Percentiles rank a stretch among this genome's conserved stretches.
Conservation (phyloP, 176 grass and related monocot genomes). For the Eragrostis nindensis region DNA sequence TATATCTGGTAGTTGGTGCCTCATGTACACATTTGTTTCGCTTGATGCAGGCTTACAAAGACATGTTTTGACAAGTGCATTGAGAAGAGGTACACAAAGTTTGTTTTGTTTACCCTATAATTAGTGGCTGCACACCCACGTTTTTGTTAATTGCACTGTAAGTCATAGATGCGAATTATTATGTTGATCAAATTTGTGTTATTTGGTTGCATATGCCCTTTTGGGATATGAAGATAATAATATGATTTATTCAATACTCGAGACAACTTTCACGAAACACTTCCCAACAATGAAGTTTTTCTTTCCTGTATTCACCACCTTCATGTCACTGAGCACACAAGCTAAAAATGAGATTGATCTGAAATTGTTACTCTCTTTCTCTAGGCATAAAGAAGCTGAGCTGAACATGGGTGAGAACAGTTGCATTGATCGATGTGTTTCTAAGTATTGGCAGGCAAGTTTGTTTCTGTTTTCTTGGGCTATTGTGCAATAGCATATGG, state of each 20-base stretch:
- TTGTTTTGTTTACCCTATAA: not conserved
- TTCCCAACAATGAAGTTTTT: not conserved
- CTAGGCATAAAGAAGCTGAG: conserved; percentile 78
- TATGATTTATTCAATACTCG: not conserved
- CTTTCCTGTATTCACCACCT: not conserved
- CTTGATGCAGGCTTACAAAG: conserved; percentile 55
- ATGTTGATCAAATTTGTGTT: too few species aligned
- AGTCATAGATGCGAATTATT: too few species aligned
- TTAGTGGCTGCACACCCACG: not conserved
- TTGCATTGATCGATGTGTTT: conserved; percentile 78
- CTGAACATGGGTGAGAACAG: conserved; percentile 86
- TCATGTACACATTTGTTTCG: conserved; percentile 9
- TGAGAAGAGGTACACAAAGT: conserved; percentile 60
- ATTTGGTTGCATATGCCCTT: not conserved
- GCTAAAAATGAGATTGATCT: not conserved
- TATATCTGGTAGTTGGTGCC: not conserved
- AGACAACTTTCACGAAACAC: not conserved
- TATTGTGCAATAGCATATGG: not conserved
- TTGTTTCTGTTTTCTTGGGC: not conserved
- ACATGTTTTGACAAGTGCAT: conserved; percentile 82
- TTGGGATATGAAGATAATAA: not conserved
- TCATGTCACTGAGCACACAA: not conserved
- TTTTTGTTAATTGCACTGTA: not conserved
- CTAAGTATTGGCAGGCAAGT: conserved; percentile 84
- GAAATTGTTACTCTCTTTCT: not conserved